Conservation (phyloP, 2,329 filamentous ascomycete genomes). For the Fusarium hainanense region DNA sequence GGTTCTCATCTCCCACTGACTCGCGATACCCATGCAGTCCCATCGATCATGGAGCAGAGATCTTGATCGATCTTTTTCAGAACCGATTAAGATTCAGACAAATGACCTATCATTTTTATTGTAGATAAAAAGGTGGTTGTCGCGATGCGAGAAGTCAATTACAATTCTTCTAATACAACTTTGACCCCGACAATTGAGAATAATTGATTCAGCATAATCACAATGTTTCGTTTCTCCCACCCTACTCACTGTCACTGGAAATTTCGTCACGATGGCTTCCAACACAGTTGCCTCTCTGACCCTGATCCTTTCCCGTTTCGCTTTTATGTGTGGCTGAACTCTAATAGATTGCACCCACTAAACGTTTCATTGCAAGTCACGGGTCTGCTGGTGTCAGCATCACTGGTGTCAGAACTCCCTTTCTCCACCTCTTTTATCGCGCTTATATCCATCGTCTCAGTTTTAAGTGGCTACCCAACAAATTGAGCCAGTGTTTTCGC, state of each 20-base stretch:
- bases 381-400: too few species aligned
- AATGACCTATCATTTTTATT: neutral
- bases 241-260: too few species aligned
- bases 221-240: neutral
- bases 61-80: neutral
- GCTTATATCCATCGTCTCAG: neutral
- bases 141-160: neutral
- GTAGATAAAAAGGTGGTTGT: fast-evolving
- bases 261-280: neutral
- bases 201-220: neutral
- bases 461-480: neutral
- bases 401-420: too few species aligned
- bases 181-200: neutral
- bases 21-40: neutral
- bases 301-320: neutral
- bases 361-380: neutral
- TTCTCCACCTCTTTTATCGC: neutral
- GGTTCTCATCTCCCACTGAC: neutral
- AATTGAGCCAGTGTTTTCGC: neutral
- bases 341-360: neutral
- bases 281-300: neutral
- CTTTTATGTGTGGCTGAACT: neutral
- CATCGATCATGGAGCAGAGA: neutral
- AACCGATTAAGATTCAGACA: neutral
- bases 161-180: neutral